Base-by-base conservation (phyloP, 176 grass and related monocot genomes). In the Cymbopogon citratus region DNA sequence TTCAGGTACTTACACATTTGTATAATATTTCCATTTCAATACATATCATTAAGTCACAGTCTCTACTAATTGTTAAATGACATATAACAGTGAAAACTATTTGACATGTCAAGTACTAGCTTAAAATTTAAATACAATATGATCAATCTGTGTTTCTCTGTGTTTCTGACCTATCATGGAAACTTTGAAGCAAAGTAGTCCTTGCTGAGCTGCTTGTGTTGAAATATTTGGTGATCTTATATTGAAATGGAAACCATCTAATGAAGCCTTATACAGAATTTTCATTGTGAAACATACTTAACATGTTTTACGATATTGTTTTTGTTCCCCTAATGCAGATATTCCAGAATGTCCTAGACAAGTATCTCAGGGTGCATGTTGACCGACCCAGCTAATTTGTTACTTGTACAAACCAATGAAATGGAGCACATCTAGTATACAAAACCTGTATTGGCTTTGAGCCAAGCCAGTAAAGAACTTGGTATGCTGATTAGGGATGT, bases 341-440 rank as follows among this genome's bases (percentile, higher is more conserved):
- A 74, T 95, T 93, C 84, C 88, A 89, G 85, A 90, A 73, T 85
- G 89, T 90, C 63, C 64, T 95, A 39, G 83, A 95, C 70, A 78
- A 88, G 57, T 93, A 93, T 91, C 79, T 93, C 33, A 76, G 89
- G 33, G 87, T 87, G 69, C 89, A 87, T 80, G 86, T 84, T 71
- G 75, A 86, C 39, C 67, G 41, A 31, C 79, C 80, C 18, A 91
- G 81, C 56, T 85, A 88, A 77, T 41, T 18, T 45, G 59, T 48
- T 28, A 29, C 24, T 27, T 12, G 12, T 3, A n/a, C 7, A 25
- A 35, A 5, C 8, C 28, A 77, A 78, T 78, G 25, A 41, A 73
- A 66, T 45, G 72, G 73, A 65, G 35, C 29, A 16, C 24, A 31
- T 33, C 49, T 8, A 59, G 16, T 73, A 7, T 15, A 14, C 12